phyloP scores from a whole-genome alignment of 129 eudicot genomes.

The Tanacetum coccineum region DNA sequence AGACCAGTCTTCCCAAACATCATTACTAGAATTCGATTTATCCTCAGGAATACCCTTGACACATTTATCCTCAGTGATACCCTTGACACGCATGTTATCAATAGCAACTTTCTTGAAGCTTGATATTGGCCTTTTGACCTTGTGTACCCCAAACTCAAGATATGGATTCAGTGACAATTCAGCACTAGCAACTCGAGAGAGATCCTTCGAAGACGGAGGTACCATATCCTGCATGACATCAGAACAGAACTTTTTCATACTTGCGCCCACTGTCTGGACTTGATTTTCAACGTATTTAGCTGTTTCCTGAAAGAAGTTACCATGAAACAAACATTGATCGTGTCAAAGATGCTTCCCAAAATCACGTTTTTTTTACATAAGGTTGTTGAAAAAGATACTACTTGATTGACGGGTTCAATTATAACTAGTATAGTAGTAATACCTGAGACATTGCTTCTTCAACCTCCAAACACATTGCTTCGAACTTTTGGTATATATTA shows the following conservation, averaged over 20 bases:
- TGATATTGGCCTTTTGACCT: constrained; percentile 29
- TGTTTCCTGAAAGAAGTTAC: constrained; percentile 56
- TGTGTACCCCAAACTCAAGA: constrained; percentile 38
- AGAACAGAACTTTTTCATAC: constrained; percentile 80
- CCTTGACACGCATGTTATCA: constrained; percentile 20
- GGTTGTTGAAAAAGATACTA: neutral
- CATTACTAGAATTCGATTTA: constrained; percentile 30
- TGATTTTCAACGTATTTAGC: constrained; percentile 86
- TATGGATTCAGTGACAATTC: constrained; percentile 52
- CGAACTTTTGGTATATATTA: constrained; percentile 68
- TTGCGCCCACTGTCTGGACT: constrained; percentile 76
- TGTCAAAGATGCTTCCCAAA: neutral
- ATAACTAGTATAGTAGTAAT: constrained; percentile 7
- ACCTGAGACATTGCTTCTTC: constrained; percentile 88
- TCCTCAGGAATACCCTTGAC: constrained; percentile 32
- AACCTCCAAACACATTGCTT: constrained; percentile 91
- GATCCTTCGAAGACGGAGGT: constrained; percentile 50
- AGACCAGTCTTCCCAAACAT: constrained; percentile 32
- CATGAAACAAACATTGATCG: neutral
- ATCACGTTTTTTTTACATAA: constrained; percentile 1
- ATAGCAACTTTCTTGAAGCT: constrained; percentile 26
- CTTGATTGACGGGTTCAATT: neutral
- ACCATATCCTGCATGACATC: constrained; percentile 84
- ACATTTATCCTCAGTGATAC: constrained; percentile 29
- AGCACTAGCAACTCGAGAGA: constrained; percentile 40